Evolutionary conservation across 345 rosid species (phyloP).

Genomic region (Heritiera littoralis): DNA sequence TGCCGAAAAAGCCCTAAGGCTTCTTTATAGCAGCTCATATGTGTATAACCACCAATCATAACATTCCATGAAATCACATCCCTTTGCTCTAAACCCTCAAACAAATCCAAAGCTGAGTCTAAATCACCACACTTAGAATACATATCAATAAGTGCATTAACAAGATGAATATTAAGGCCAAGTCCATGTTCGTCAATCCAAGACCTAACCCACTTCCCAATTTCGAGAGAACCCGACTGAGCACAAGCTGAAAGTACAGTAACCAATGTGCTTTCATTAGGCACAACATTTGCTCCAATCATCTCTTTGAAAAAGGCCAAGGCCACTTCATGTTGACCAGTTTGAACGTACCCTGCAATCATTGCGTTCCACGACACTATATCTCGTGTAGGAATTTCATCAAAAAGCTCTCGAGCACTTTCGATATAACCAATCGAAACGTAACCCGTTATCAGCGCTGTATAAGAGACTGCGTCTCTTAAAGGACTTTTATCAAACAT

Average conservation of each 20-base stretch:
- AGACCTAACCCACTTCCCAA: slow-evolving; percentile 54
- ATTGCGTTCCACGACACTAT: slow-evolving; percentile 61
- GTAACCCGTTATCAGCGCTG: slow-evolving; percentile 59
- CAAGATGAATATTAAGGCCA: slow-evolving; percentile 44
- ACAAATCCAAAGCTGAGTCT: slow-evolving; percentile 43
- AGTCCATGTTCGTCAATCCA: slow-evolving; percentile 48
- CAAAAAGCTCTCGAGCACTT: slow-evolving; percentile 50
- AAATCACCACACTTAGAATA: slow-evolving; percentile 61
- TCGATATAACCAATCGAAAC: slow-evolving; percentile 36
- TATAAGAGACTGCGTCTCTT: slow-evolving; percentile 61
- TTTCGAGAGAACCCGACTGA: slow-evolving; percentile 46
- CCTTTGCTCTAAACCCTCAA: slow-evolving; percentile 39
- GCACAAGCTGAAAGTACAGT: slow-evolving; percentile 71
- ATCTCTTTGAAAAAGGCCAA: slow-evolving; percentile 54
- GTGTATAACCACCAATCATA: slow-evolving; percentile 59
- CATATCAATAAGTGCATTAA: slow-evolving; percentile 69
- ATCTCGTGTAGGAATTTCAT: slow-evolving; percentile 60
- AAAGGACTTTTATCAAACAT: slow-evolving; percentile 53
- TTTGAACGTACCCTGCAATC: slow-evolving; percentile 49
- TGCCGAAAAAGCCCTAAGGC: slow-evolving; percentile 53
- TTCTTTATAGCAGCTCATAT: slow-evolving; percentile 44
- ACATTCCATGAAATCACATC: slow-evolving; percentile 71
- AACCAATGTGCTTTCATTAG: slow-evolving; percentile 65
- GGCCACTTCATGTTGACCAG: slow-evolving; percentile 52
- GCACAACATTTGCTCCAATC: slow-evolving; percentile 41